phyloP scores from a whole-genome alignment of 2,329 filamentous ascomycete species.

The Diaporthe ilicicola region DNA sequence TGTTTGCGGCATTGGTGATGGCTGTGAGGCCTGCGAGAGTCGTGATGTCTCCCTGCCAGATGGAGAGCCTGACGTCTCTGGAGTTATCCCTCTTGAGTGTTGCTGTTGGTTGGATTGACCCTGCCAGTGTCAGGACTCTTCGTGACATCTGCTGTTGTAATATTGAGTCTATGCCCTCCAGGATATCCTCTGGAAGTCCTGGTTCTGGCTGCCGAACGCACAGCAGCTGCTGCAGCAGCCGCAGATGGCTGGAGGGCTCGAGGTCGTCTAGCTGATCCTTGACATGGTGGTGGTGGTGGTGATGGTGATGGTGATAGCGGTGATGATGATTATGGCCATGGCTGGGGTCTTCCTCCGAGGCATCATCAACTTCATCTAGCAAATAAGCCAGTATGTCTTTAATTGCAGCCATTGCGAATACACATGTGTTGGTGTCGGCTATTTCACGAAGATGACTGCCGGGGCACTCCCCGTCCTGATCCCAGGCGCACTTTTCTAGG shows the following conservation, averaged over 20 bases:
- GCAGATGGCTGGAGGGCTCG: slow-evolving; percentile 27
- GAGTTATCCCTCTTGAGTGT: background rate
- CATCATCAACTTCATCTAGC: background rate
- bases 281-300: background rate
- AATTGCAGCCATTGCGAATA: slow-evolving; percentile 1
- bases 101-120: background rate
- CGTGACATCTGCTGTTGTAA: slow-evolving; percentile 8
- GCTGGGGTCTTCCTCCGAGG: background rate
- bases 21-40: slow-evolving; percentile 42
- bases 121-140: slow-evolving; percentile 1
- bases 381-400: background rate
- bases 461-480: background rate
- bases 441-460: background rate
- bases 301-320: background rate
- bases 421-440: background rate
- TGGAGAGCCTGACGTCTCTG: background rate
- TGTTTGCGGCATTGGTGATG: slow-evolving; percentile 47
- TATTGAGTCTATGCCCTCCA: slow-evolving; percentile 8
- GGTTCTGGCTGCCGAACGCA: slow-evolving; percentile 39
- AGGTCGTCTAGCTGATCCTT: slow-evolving; percentile 4
- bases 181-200: slow-evolving; percentile 15
- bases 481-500: too few relatives aligned
- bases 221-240: slow-evolving; percentile 38
- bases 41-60: slow-evolving; percentile 38
- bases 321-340: background rate